Conservation (phyloP, 2,329 filamentous ascomycete genomes). For the Didymella glomerata region DNA sequence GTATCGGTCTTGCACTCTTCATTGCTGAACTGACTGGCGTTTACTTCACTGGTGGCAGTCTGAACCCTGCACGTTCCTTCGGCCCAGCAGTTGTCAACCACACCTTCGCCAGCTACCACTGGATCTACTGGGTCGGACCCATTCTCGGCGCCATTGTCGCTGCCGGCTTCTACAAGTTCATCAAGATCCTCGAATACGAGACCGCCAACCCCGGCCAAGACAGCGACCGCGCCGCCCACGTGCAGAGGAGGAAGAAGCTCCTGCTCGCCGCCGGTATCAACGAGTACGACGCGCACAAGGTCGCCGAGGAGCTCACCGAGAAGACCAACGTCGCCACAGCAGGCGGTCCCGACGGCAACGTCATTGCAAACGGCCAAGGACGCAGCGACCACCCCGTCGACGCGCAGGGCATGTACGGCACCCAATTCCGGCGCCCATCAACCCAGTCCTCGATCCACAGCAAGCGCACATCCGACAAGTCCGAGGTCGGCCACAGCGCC, state of each 20-base stretch:
- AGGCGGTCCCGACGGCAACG: constrained; percentile 17
- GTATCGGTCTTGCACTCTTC: constrained; percentile 69
- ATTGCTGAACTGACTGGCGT: constrained; percentile 57
- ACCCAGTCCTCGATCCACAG: constrained; percentile 10
- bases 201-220: constrained; percentile 45
- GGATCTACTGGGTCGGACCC: constrained; percentile 57
- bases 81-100: constrained; percentile 53
- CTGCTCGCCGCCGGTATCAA: constrained; percentile 31
- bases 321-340: constrained; percentile 12
- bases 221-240: constrained; percentile 25
- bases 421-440: constrained; percentile 19
- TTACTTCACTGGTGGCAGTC: constrained; percentile 54
- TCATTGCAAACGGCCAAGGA: constrained; percentile 25
- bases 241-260: constrained; percentile 23
- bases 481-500: constrained; percentile 1
- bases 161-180: constrained; percentile 57
- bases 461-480: constrained; percentile 22
- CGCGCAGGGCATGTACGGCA: constrained; percentile 22
- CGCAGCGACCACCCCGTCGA: constrained; percentile 9
- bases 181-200: constrained; percentile 51
- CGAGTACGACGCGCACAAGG: constrained; percentile 27
- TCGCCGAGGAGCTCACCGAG: constrained; percentile 27
- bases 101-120: constrained; percentile 44
- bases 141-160: constrained; percentile 54
- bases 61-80: constrained; percentile 57